These are phyloP conservation scores for Globisporangium emineosum DNA, from an alignment of 352 stramenopile genomes.

Conservation along the genomic window DNA sequence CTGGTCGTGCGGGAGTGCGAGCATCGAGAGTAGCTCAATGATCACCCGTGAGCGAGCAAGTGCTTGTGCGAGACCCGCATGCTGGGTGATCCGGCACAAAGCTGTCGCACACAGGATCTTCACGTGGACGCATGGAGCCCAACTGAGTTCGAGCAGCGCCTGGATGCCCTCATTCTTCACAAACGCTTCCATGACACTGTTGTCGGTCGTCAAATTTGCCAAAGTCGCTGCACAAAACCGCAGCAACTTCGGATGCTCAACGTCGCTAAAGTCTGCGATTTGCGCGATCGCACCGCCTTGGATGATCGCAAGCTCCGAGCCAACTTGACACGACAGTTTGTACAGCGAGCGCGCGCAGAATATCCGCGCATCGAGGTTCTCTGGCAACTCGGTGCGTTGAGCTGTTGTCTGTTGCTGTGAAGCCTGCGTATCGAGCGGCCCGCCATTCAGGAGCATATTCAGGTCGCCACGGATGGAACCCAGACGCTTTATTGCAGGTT, in stretches of 20 bases:
- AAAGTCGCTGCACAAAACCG: conserved; percentile 61
- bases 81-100: conserved; percentile 55
- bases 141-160: conserved; percentile 66
- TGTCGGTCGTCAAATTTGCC: conserved; percentile 58
- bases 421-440: conserved; percentile 19
- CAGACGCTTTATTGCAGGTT: conserved; percentile 25
- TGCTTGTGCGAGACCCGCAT: conserved; percentile 27
- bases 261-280: conserved; percentile 69
- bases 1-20: conserved; percentile 46
- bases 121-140: conserved; percentile 57
- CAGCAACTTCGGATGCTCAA: conserved; percentile 51
- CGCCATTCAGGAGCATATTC: conserved; percentile 19
- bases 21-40: conserved; percentile 71
- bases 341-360: conserved; percentile 76
- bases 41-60: conserved; percentile 40
- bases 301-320: conserved; percentile 59
- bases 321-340: conserved; percentile 69
- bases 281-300: conserved; percentile 56
- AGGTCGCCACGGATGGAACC: conserved; percentile 39
- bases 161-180: conserved; percentile 47
- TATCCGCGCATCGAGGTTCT: conserved; percentile 56
- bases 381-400: conserved; percentile 1
- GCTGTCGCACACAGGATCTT: conserved; percentile 68
- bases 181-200: conserved; percentile 42
- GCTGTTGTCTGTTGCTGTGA: neutral